Evolutionary conservation across 345 rosid species (phyloP), one percentile per base, ranked within the genome.

Genomic region (Clarkia xantiana): DNA sequence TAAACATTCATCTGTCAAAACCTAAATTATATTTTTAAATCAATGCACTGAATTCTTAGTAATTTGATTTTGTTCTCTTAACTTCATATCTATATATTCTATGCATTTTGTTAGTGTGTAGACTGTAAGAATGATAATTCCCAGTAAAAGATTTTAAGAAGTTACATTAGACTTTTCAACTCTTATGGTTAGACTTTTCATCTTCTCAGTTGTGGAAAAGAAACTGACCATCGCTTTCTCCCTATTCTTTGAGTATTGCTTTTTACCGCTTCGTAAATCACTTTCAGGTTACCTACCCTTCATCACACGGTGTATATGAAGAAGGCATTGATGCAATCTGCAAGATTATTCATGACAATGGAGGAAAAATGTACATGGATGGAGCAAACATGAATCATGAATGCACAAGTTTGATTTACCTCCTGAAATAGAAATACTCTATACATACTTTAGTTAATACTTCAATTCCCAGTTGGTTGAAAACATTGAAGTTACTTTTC

Each of bases 311-410:
- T 54, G 94, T 83, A 34, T 90, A 86, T 67, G 96, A 90, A 74
- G 94, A 90, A 75, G 91, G 93, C 45, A 86, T 90, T 20, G 89
- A 83, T 62, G 96, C 81, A 77, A 83, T 86, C 50, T 90, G 96
- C 64, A 83, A 78, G 71, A 90, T 83, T 50, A 83, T 86, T 54
- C 97, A 90, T 57, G 86, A 77, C 41, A 86, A 90, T 57, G 97
- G 97, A 66, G 98, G 95, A 55, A 94, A 91, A 67, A 94, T 87
- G 51, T 91, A 91, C 76, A 91, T 91, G 98, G 98, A 91, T 58
- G 98, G 98, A n/a, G 96, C 96, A 42, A 91, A 91, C 84, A 86
- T 91, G 98, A 91, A 91, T 62, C n/a, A n/a, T n/a, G n/a, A n/a
- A n/a, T n/a, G 96, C 95, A 14, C 90, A 91, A 94, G 96, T 87